These are phyloP conservation scores for Steccherinum ochraceum DNA, from an alignment of 768 basidiomycete species.

Conservation along the genomic window DNA sequence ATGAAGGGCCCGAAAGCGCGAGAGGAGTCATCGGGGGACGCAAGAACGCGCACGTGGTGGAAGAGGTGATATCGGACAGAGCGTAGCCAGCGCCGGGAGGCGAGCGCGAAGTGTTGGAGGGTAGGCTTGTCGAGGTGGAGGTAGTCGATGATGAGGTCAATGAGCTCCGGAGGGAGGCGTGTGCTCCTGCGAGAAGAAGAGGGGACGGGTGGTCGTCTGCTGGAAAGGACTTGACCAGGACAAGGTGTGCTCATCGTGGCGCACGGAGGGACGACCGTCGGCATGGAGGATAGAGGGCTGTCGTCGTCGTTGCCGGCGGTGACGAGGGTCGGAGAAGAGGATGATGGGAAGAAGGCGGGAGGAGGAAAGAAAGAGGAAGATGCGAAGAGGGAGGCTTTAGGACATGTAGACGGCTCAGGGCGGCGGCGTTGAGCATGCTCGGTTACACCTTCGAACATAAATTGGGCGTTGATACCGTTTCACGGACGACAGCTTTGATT, in stretches of 20 bases:
- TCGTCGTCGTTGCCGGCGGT: too few relatives aligned
- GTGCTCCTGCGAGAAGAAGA: neutral
- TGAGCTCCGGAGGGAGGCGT: conserved; percentile 11
- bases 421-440: neutral
- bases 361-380: neutral
- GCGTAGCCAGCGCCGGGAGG: conserved; percentile 10
- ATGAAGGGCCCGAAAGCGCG: neutral
- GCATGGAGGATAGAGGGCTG: too few relatives aligned
- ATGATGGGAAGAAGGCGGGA: neutral
- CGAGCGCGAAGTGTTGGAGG: conserved; percentile 7
- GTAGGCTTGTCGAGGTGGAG: conserved; percentile 9
- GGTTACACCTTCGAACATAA: neutral
- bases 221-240: neutral
- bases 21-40: neutral
- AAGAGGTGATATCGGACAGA: conserved; percentile 11
- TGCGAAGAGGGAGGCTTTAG: neutral
- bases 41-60: neutral
- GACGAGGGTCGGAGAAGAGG: too few relatives aligned
- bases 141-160: conserved; percentile 13
- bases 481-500: neutral
- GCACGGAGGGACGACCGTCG: too few relatives aligned
- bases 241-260: neutral
- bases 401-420: neutral
- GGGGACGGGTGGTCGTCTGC: neutral
- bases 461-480: neutral